Evolutionary conservation across 768 basidiomycete genomes (phyloP).

Genomic region (Tricholoma terreum): DNA sequence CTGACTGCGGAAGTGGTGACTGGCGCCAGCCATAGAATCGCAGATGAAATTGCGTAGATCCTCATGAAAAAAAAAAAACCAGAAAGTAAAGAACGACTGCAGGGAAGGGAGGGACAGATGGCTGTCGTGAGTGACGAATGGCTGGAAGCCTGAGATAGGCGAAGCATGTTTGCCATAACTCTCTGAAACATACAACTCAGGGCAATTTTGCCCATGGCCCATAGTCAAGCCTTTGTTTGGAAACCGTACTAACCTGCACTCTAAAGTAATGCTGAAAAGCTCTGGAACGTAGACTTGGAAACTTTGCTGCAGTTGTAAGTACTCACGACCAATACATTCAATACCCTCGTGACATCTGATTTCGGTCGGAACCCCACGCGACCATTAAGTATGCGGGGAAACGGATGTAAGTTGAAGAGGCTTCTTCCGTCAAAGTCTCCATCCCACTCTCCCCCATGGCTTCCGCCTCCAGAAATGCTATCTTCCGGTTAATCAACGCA

Average conservation of each 20-base stretch:
- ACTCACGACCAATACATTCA: no score
- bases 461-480: constrained; percentile 55
- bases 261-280: no score
- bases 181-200: background rate
- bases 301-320: no score
- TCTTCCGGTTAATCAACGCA: constrained; percentile 72
- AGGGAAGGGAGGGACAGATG: constrained; percentile 12
- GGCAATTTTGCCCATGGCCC: no score
- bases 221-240: no score
- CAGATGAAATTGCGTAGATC: constrained; percentile 29
- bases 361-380: no score
- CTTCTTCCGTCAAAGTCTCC: background rate
- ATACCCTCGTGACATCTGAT: no score
- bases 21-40: constrained; percentile 31
- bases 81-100: constrained; percentile 17
- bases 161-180: background rate
- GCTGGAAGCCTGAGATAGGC: background rate
- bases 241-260: no score
- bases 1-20: constrained; percentile 42
- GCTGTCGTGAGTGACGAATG: background rate
- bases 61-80: constrained; percentile 37
- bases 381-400: no score
- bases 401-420: no score
- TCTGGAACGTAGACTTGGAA: no score
- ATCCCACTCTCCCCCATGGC: constrained; percentile 39